Conservation (phyloP, 163 green algal species). For the Chlamydomonas reinhardtii region DNA sequence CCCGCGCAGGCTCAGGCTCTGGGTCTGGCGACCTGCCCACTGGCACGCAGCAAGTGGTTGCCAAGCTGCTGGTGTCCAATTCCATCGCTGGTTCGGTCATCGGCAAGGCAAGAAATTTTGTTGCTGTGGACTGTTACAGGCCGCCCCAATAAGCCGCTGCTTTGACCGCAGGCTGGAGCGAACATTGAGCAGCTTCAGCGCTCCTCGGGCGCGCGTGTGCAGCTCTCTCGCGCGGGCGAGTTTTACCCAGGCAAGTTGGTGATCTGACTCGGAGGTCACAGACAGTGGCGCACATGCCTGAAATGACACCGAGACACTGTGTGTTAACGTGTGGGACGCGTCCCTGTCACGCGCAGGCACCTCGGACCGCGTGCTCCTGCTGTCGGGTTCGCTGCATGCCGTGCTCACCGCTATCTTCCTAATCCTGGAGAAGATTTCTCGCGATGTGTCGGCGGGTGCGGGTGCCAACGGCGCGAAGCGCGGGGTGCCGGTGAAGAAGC, state of each 20-base stretch:
- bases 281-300: too few species aligned
- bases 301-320: too few species aligned
- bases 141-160: too few species aligned
- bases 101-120: conserved; percentile 63
- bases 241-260: conserved; percentile 71
- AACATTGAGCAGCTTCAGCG: conserved; percentile 80
- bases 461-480: conserved; percentile 25
- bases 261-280: background rate
- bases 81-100: conserved; percentile 76
- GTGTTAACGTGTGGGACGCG: too few species aligned
- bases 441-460: conserved; percentile 22
- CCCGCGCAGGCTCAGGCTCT: conserved; percentile 35
- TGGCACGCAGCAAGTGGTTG: conserved; percentile 58
- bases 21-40: conserved; percentile 36
- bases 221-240: conserved; percentile 76
- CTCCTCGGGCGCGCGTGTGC: conserved; percentile 70
- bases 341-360: conserved; percentile 56
- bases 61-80: conserved; percentile 78
- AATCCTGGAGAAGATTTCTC: conserved; percentile 74
- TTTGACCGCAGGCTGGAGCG: conserved; percentile 52
- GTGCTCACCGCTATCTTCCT: conserved; percentile 79
- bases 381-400: conserved; percentile 73
- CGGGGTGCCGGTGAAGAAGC: conserved; percentile 9
- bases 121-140: background rate
- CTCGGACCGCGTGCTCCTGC: conserved; percentile 77